Evolutionary conservation across 257 asterid species (phyloP).

Genomic region (Coffea eugenioides): DNA sequence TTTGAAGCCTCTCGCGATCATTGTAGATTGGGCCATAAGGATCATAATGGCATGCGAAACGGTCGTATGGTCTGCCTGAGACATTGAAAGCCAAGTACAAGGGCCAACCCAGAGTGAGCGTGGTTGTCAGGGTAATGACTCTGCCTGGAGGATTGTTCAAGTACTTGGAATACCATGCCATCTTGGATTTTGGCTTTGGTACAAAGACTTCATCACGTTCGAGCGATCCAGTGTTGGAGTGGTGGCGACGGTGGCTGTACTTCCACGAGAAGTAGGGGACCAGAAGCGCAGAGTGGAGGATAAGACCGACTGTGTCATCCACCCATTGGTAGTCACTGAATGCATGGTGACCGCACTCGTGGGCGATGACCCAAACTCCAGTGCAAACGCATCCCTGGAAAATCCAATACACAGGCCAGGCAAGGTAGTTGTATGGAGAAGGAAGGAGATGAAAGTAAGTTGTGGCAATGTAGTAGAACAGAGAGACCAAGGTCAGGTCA

Average conservation of each 20-base stretch:
- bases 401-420: slow-evolving; percentile 57
- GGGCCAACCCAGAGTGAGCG: slow-evolving; percentile 73
- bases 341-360: slow-evolving; percentile 78
- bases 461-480: slow-evolving; percentile 51
- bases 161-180: slow-evolving; percentile 54
- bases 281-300: slow-evolving; percentile 66
- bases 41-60: slow-evolving; percentile 61
- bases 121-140: slow-evolving; percentile 33
- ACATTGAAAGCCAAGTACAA: slow-evolving; percentile 60
- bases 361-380: slow-evolving; percentile 69
- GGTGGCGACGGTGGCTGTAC: slow-evolving; percentile 72
- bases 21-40: slow-evolving; percentile 72
- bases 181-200: slow-evolving; percentile 47
- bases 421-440: slow-evolving; percentile 34
- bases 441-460: slow-evolving; percentile 49
- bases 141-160: slow-evolving; percentile 68
- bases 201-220: slow-evolving; percentile 73
- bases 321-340: slow-evolving; percentile 71
- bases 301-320: slow-evolving; percentile 61
- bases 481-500: slow-evolving; percentile 41
- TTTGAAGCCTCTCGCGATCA: slow-evolving; percentile 57
- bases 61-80: slow-evolving; percentile 60
- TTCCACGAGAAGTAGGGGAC: slow-evolving; percentile 82
- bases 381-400: slow-evolving; percentile 62
- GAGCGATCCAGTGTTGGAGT: slow-evolving; percentile 74